These are phyloP conservation scores for Lipomyces oligophaga DNA, from an alignment of 805 yeast species.

Conservation along the genomic window DNA sequence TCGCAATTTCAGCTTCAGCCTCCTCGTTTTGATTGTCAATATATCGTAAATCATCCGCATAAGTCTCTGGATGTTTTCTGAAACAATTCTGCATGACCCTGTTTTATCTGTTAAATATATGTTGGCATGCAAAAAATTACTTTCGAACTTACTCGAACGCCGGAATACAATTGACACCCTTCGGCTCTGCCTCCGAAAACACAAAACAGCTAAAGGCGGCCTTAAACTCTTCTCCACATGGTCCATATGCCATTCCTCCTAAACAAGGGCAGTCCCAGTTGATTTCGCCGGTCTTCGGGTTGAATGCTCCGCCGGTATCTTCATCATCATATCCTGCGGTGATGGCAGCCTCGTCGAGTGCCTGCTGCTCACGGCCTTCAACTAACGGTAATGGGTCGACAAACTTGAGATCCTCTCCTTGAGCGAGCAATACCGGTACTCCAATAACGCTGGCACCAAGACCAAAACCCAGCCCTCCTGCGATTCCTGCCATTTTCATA, in stretches of 20 bases:
- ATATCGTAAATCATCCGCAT: slow-evolving; percentile 71
- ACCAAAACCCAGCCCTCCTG: too few species aligned
- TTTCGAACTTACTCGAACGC: slow-evolving; percentile 53
- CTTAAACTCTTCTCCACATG: slow-evolving; percentile 95
- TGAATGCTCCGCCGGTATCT: slow-evolving; percentile 56
- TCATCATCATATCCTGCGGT: slow-evolving; percentile 1
- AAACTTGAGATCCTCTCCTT: too few species aligned
- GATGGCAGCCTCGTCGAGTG: not conserved
- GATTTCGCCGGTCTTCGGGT: slow-evolving; percentile 97
- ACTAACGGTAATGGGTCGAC: too few species aligned
- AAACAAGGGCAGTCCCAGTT: slow-evolving; percentile 99
- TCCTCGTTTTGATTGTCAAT: slow-evolving; percentile 23
- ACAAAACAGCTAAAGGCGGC: slow-evolving; percentile 94
- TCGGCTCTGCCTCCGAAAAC: slow-evolving; percentile 89
- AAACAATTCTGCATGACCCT: slow-evolving; percentile 86
- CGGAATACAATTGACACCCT: slow-evolving; percentile 91
- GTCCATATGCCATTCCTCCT: slow-evolving; percentile 98
- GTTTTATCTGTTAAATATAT: too few species aligned
- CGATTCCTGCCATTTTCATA: too few species aligned
- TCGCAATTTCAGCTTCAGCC: not conserved
- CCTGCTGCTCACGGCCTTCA: too few species aligned
- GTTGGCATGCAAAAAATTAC: too few species aligned
- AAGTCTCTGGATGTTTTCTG: slow-evolving; percentile 86
- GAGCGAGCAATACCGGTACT: too few species aligned
- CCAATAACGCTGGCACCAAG: too few species aligned